Evolutionary conservation across 768 basidiomycete species (phyloP), one percentile per base, ranked within the genome.

Genomic region (Kwoniella heveanensis): DNA sequence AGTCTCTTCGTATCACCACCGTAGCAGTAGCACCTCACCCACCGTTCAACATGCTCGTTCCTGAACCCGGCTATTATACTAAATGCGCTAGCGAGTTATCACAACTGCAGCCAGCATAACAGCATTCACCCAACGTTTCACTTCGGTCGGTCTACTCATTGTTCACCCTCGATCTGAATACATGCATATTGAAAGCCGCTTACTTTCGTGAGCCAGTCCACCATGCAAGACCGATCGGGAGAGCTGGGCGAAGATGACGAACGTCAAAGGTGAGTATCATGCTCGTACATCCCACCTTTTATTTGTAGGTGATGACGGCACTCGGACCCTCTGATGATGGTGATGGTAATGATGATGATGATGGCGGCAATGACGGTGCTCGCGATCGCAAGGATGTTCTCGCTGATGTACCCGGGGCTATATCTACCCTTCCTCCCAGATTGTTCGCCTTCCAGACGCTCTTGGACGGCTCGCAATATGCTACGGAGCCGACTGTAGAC

Each of bases 401-500:
- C 32, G 32, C 32, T 32, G 32, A 32, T 13, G n/a, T n/a, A n/a
- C n/a, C n/a, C n/a, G n/a, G n/a, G 7, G 32, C 32, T 32, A 5
- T 32, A 32, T 32, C 32, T 6, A 44, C 3, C 17, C 39, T 10
- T 3, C 19, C 9, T 17, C 17, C 3, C 17, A 73, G 76, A 27
- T 67, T 76, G n/a, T 65, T 66, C 60, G 73, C 74, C 1, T 79
- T 76, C 53, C 72, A 73, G 53, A 37, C 69, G 10, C 64, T 77
- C 17, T 70, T 79, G 26, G 77, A 77, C 63, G 64, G 67, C 2
- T 74, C 71, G 1, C 25, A 54, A 1, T 26, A 60, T 27, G 71
- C 67, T n/a, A 54, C 66, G 1, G 74, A 74, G 50, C 62, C 32
- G 0, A 50, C 37, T 4, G 71, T 80, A 15, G 73, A 77, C 48